Percentiles rank a stretch among this genome's conserved stretches.
Conservation (phyloP, 2,329 filamentous ascomycete species). For the Sporothrix sp. region DNA sequence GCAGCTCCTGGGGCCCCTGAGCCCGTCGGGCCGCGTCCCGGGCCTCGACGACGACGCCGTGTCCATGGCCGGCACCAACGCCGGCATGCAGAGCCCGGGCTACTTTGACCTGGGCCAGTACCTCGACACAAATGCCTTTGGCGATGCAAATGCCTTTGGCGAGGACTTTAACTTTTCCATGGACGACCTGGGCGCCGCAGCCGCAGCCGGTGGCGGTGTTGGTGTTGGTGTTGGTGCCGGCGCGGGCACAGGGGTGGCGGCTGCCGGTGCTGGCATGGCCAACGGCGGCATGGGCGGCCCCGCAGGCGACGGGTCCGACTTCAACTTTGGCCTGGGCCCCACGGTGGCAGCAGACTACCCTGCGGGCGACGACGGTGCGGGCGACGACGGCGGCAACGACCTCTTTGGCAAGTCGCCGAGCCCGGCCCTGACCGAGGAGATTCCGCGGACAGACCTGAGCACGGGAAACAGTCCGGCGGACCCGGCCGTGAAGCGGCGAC, state of each 20-base stretch:
- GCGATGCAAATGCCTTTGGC: slow-evolving; percentile 35
- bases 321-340: slow-evolving; percentile 3
- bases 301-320: slow-evolving; percentile 1
- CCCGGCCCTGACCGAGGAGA: slow-evolving; percentile 11
- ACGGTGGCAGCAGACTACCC: too few relatives aligned
- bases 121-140: slow-evolving; percentile 34
- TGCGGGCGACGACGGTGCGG: background rate
- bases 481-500: slow-evolving; percentile 6
- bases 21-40: slow-evolving; percentile 68
- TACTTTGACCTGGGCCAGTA: slow-evolving; percentile 42
- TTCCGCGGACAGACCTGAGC: slow-evolving; percentile 6
- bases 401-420: slow-evolving; percentile 11
- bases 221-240: background rate
- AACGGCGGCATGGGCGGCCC: too few relatives aligned
- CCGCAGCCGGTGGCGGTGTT: slow-evolving; percentile 20
- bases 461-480: slow-evolving; percentile 1
- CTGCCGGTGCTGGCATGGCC: background rate
- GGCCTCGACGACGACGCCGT: slow-evolving; percentile 44
- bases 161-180: slow-evolving; percentile 41
- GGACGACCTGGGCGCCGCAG: slow-evolving; percentile 21
- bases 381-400: background rate
- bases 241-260: background rate
- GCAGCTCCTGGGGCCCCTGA: slow-evolving; percentile 66
- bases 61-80: background rate
- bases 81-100: slow-evolving; percentile 21